These are phyloP conservation scores for Tuber indicum DNA, from an alignment of 495 filamentous ascomycete genomes.

Conservation along the genomic window DNA sequence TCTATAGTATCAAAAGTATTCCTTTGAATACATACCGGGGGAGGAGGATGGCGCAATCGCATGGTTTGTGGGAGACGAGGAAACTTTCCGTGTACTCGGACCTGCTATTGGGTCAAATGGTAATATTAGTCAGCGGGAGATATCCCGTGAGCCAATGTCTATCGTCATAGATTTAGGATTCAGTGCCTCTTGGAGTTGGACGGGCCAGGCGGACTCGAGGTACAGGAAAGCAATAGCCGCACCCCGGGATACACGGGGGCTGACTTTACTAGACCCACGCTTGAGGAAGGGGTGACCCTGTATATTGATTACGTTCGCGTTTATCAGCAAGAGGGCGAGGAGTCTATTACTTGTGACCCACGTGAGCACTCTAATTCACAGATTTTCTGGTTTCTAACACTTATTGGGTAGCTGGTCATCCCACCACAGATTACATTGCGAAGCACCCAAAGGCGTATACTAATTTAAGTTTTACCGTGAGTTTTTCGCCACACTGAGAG, in stretches of 20 bases:
- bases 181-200: constrained; percentile 58
- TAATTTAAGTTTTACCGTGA: constrained; percentile 58
- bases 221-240: not conserved
- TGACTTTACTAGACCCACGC: constrained; percentile 21
- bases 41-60: constrained; percentile 52
- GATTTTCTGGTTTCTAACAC: not conserved
- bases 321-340: constrained; percentile 58
- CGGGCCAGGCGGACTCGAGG: constrained; percentile 53
- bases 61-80: constrained; percentile 63
- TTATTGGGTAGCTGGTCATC: constrained; percentile 48
- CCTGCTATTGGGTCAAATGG: constrained; percentile 46
- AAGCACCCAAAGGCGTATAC: constrained; percentile 57
- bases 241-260: constrained; percentile 42
- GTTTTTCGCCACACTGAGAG: not conserved
- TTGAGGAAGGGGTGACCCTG: constrained; percentile 54
- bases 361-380: constrained; percentile 20
- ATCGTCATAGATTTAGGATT: constrained; percentile 70
- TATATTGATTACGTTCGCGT: constrained; percentile 70
- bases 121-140: constrained; percentile 31
- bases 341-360: constrained; percentile 65
- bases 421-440: constrained; percentile 63
- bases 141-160: constrained; percentile 42
- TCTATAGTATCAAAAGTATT: constrained; percentile 58
- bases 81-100: constrained; percentile 56
- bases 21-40: constrained; percentile 67